phyloP scores from a whole-genome alignment of 2,329 filamentous ascomycete genomes.

The Penicillium sp. region DNA sequence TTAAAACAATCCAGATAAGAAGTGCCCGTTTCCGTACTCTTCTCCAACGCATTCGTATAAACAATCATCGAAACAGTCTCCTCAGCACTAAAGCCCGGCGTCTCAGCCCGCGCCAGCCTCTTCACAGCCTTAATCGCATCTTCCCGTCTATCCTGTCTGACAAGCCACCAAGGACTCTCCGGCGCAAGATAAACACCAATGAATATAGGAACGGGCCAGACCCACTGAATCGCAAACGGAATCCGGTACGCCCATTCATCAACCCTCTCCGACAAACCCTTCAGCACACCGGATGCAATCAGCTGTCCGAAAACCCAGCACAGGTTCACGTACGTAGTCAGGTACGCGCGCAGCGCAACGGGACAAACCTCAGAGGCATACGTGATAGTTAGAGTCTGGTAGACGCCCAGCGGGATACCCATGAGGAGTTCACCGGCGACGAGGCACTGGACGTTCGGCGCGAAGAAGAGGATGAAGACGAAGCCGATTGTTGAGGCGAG shows the following conservation, averaged over 20 bases:
- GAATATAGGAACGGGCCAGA: constrained; percentile 26
- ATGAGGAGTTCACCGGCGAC: constrained; percentile 39
- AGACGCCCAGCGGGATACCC: constrained; percentile 41
- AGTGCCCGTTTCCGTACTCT: constrained; percentile 17
- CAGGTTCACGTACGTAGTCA: constrained; percentile 40
- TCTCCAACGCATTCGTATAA: constrained; percentile 36
- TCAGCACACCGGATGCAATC: constrained; percentile 35
- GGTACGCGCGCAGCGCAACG: constrained; percentile 31
- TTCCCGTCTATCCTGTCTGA: constrained; percentile 35
- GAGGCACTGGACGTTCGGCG: constrained; percentile 34
- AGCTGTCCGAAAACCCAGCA: constrained; percentile 45
- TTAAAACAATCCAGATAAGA: constrained; percentile 32
- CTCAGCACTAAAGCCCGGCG: constrained; percentile 26
- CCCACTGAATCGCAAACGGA: constrained; percentile 37
- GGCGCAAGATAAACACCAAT: constrained; percentile 29
- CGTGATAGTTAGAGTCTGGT: constrained; percentile 34
- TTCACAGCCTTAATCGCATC: constrained; percentile 34
- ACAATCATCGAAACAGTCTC: constrained; percentile 39
- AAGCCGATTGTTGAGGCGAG: constrained; percentile 25
- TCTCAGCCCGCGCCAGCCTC: constrained; percentile 26
- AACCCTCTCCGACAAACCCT: constrained; percentile 27
- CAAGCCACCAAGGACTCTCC: constrained; percentile 40
- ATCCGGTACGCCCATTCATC: constrained; percentile 39
- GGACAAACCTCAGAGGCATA: constrained; percentile 42
- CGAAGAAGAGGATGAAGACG: constrained; percentile 44